Evolutionary conservation across 2,329 filamentous ascomycete genomes (phyloP), one percentile per base, ranked within the genome.

Genomic region (Penicillium polonicum): DNA sequence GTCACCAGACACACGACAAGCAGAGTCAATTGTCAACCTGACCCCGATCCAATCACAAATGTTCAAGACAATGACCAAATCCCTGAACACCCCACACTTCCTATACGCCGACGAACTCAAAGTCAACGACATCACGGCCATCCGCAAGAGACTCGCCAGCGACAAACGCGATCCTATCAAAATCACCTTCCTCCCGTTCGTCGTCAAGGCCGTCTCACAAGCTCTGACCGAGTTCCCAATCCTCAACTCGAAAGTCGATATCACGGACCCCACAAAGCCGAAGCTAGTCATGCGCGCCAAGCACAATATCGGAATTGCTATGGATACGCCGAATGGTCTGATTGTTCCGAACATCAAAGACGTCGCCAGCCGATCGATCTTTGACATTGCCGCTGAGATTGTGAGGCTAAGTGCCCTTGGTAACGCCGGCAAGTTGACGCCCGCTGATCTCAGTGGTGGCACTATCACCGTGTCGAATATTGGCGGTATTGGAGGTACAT

Each of bases 391-490:
- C 0, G 77, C 82, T 19, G 91, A 96, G 73, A 83, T 97, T 51
- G 74, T 77, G 9, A 85, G 90, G 5, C 84, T 97, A 21, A 89
- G 92, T 71, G 74, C 77, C 3, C 85, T 91, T 10, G 93, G 91
- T 1, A 79, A 83, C 15, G 80, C 83, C n/a, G 91, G 91, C 33
- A 91, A 89, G 73, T 83, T 99, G 5, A 80, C 85, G 1, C 83
- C 87, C 2, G 80, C 83, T 19, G 92, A 99, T 74, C 82, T 99
- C 62, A 83, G 82, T 36, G 92, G 92, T 52, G 92, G 92, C 17
- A 97, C 94, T 1, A 93, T 99, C 69, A 97, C 94, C 0, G 86
- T 99, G 49, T 96, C 92, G 67, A 99, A 99, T 73, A 96, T 99
- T 66, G 94, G 94, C 45, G 96, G 87, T 67, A 91, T 99, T 45